Evolutionary conservation across 306 rosid genomes (phyloP).

Genomic region (Dryas drummondii): DNA sequence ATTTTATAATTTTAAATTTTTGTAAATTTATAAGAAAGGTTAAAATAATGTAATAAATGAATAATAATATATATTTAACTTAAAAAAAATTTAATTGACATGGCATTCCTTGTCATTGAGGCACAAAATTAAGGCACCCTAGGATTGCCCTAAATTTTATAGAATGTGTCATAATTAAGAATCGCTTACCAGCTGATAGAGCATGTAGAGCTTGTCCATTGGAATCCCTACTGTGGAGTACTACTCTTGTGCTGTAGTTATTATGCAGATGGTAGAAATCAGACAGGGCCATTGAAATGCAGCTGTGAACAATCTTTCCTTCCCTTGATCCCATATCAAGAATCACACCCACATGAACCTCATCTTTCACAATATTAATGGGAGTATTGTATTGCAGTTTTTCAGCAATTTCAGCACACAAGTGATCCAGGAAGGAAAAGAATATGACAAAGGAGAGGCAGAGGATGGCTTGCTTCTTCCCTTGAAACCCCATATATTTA

Average conservation of each 20-base stretch:
- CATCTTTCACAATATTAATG: background rate
- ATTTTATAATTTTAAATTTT: too few relatives aligned
- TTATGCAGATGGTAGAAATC: constrained; percentile 17
- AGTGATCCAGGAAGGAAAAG: background rate
- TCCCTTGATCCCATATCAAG: constrained; percentile 20
- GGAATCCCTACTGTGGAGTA: constrained; percentile 13
- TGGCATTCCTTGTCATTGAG: too few relatives aligned
- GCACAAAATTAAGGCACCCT: too few relatives aligned
- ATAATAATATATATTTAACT: too few relatives aligned
- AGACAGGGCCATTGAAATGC: constrained; percentile 8
- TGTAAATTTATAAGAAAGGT: too few relatives aligned
- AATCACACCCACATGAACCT: constrained; percentile 8
- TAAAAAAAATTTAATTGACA: too few relatives aligned
- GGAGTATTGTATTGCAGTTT: background rate
- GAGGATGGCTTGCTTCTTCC: background rate
- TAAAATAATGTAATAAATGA: too few relatives aligned
- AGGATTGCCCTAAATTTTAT: too few relatives aligned
- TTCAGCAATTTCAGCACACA: background rate
- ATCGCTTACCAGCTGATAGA: constrained; percentile 4
- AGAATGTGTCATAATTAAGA: background rate
- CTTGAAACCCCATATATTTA: background rate
- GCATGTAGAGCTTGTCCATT: background rate
- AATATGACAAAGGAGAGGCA: background rate
- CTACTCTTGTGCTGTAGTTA: constrained; percentile 18
- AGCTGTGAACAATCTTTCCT: constrained; percentile 12